phyloP scores from a whole-genome alignment of 2,329 filamentous ascomycete genomes.

The Pseudocercospora eumusae region DNA sequence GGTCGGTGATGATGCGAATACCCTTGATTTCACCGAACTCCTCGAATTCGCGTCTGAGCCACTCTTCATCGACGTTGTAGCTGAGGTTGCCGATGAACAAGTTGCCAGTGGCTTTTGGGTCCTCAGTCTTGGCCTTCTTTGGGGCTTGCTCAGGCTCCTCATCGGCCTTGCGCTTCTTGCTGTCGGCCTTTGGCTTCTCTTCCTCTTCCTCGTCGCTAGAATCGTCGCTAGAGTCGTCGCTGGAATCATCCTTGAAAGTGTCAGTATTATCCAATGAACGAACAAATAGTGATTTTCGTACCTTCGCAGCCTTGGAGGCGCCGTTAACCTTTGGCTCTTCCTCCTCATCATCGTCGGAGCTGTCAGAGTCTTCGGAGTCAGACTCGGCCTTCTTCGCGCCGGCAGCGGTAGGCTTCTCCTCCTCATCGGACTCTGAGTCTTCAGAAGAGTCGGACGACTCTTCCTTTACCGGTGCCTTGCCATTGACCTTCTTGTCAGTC shows the following conservation, averaged over 20 bases:
- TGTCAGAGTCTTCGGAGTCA: slow-evolving; percentile 33
- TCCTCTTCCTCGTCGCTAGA: slow-evolving; percentile 40
- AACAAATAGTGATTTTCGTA: neutral
- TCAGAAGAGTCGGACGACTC: slow-evolving; percentile 29
- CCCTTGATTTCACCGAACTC: slow-evolving; percentile 70
- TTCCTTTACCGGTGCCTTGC: slow-evolving; percentile 26
- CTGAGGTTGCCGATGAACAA: slow-evolving; percentile 89
- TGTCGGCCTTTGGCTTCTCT: slow-evolving; percentile 43
- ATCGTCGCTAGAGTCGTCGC: slow-evolving; percentile 44
- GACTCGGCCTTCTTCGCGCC: slow-evolving; percentile 29
- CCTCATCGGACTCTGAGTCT: slow-evolving; percentile 38
- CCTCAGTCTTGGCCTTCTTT: slow-evolving; percentile 70
- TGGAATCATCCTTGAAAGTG: slow-evolving; percentile 35
- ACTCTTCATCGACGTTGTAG: slow-evolving; percentile 86
- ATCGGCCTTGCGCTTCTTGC: slow-evolving; percentile 70
- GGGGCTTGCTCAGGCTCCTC: slow-evolving; percentile 52
- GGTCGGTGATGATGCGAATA: slow-evolving; percentile 81
- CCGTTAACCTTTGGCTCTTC: slow-evolving; percentile 37
- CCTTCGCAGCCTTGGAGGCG: slow-evolving; percentile 37
- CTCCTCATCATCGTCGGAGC: slow-evolving; percentile 33
- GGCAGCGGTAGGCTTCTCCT: slow-evolving; percentile 34
- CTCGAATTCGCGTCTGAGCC: slow-evolving; percentile 79
- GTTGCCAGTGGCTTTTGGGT: slow-evolving; percentile 56
- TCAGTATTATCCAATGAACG: neutral
- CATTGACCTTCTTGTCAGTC: slow-evolving; percentile 36